These are phyloP conservation scores for Cornus florida DNA, from an alignment of 148 eudicot genomes.

Conservation along the genomic window DNA sequence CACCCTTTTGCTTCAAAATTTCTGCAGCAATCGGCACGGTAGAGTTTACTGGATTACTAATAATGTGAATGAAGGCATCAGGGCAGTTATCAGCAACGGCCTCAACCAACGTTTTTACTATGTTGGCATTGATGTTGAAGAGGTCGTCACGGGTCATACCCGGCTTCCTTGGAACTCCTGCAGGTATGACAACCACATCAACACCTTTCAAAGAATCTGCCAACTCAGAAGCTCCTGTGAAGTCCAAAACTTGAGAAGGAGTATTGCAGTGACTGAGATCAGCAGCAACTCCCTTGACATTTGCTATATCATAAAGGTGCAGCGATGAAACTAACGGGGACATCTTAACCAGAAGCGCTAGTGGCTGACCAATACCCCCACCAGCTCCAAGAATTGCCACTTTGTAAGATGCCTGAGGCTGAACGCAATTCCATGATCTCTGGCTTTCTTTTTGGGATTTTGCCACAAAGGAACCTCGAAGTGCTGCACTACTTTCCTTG, in stretches of 20 bases:
- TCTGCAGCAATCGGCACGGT: constrained; percentile 94
- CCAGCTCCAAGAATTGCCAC: constrained; percentile 93
- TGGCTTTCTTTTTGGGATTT: constrained; percentile 30
- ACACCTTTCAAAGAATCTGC: constrained; percentile 59
- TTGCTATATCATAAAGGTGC: constrained; percentile 85
- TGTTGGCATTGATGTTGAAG: constrained; percentile 84
- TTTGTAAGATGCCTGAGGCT: constrained; percentile 64
- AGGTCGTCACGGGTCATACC: constrained; percentile 96
- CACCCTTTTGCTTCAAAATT: constrained; percentile 77
- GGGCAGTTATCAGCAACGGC: constrained; percentile 90
- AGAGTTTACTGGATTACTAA: constrained; percentile 92
- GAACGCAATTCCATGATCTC: constrained; percentile 29
- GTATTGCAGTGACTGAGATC: constrained; percentile 96
- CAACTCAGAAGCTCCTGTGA: constrained; percentile 72
- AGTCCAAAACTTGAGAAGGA: constrained; percentile 66
- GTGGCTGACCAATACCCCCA: constrained; percentile 89
- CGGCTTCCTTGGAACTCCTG: constrained; percentile 92
- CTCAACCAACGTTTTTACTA: constrained; percentile 70
- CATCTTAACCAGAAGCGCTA: constrained; percentile 81
- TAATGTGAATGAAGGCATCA: constrained; percentile 85
- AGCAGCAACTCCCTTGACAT: constrained; percentile 93
- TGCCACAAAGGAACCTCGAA: constrained; percentile 20
- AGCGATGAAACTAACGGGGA: constrained; percentile 75
- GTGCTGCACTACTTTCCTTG: constrained; percentile 40
- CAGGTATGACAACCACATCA: constrained; percentile 85